Conservation (phyloP, 176 grass and related monocot species). For the Cenchrus purpureus region DNA sequence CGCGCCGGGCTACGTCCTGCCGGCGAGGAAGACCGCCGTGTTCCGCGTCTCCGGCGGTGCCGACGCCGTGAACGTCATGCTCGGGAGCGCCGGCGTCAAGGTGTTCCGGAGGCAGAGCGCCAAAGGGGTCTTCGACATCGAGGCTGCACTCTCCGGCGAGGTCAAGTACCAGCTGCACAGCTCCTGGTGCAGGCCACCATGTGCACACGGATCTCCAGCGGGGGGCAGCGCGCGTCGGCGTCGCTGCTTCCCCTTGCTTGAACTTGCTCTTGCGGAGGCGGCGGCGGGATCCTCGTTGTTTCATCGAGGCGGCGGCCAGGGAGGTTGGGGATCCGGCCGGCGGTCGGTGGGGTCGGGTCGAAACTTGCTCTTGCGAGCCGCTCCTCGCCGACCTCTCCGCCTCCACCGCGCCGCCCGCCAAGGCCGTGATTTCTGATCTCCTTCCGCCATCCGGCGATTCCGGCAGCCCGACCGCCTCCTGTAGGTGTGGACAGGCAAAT, state of each 20-base stretch:
- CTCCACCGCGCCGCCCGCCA: constrained; percentile 41
- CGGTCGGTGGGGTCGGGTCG: too few species aligned
- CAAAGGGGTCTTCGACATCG: constrained; percentile 46
- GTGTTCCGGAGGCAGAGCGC: constrained; percentile 26
- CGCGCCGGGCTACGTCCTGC: not conserved
- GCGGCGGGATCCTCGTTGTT: too few species aligned
- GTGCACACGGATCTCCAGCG: too few species aligned
- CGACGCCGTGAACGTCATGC: not conserved
- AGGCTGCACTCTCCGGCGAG: constrained; percentile 35
- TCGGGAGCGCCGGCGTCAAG: constrained; percentile 25
- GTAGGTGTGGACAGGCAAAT: not conserved
- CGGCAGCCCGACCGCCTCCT: not conserved
- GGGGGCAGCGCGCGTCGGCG: too few species aligned
- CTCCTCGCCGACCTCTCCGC: constrained; percentile 52
- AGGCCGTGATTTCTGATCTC: constrained; percentile 40
- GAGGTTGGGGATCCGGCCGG: too few species aligned
- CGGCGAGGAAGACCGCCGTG: constrained; percentile 35
- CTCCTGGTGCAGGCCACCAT: not conserved
- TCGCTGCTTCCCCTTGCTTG: too few species aligned
- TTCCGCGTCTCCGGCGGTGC: constrained; percentile 32
- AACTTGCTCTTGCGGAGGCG: too few species aligned
- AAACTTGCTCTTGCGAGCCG: constrained; percentile 12
- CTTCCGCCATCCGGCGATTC: not conserved
- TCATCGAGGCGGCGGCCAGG: too few species aligned
- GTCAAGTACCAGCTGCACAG: constrained; percentile 29